Evolutionary conservation across 2,329 filamentous ascomycete genomes (phyloP), one percentile per base, ranked within the genome.

Genomic region (Beauveria caledonica): DNA sequence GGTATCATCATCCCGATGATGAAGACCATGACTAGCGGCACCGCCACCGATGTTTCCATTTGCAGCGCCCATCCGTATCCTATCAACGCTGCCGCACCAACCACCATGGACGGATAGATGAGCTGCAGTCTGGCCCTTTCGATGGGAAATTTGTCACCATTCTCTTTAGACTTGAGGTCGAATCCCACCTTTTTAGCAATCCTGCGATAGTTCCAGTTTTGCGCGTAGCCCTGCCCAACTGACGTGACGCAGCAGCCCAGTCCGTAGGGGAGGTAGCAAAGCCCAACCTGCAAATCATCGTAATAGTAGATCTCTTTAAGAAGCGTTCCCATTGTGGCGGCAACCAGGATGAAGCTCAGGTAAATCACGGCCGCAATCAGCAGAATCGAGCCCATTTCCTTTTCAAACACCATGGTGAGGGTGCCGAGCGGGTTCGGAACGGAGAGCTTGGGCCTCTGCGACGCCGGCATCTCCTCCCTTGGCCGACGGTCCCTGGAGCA

Each of bases 181-280:
- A 91, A 76, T 6, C 85, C 85, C 17, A 86, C 75, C 36, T 79
- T 78, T 53, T 76, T 78, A 1, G 89, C 88, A 51, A 86, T 80
- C 44, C 87, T 82, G 7, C 84, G 79, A 70, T 89, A 95, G 70
- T 92, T 92, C 78, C 83, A 86, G 71, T 84, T 81, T 52, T 82
- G 73, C 6, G 83, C 67, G 64, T 79, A 78, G 5, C 89, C 87
- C 63, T 83, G 81, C n/a, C 71, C 68, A 27, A 83, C 65, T 13
- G 79, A 76, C 1, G 80, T 76, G 10, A 77, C 62, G 44, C 75
- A 78, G 61, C 78, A 82, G 3, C 80, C 80, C 2, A 77, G 66
- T 0, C 81, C 81, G 56, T 83, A 79, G 0, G 81, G 80, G 13
- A 84, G 72, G 65, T 80, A 84, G 64, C 81, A 82, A 3, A 84